phyloP scores from a whole-genome alignment of 2,329 filamentous ascomycete genomes.

The Pseudogymnoascus pannorum region DNA sequence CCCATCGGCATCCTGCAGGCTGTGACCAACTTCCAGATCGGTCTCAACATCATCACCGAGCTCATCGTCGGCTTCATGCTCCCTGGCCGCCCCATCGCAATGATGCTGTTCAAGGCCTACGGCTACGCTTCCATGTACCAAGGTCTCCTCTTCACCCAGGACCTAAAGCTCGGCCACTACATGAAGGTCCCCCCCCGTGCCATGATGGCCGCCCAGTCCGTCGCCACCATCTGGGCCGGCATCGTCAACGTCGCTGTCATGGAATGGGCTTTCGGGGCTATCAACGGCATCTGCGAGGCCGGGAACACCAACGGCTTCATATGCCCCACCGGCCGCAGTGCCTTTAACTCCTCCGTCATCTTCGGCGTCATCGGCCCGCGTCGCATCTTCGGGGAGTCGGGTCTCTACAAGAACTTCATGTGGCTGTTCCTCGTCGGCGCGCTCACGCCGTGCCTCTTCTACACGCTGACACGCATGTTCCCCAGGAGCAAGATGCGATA shows the following conservation, averaged over 20 bases:
- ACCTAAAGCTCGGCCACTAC: slow-evolving; percentile 57
- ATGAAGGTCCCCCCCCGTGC: slow-evolving; percentile 54
- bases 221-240: slow-evolving; percentile 42
- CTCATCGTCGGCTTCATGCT: slow-evolving; percentile 68
- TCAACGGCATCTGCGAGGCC: slow-evolving; percentile 36
- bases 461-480: slow-evolving; percentile 44
- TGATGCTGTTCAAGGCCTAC: slow-evolving; percentile 75
- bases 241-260: slow-evolving; percentile 43
- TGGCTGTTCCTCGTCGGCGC: slow-evolving; percentile 63
- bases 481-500: slow-evolving; percentile 56
- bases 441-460: slow-evolving; percentile 48
- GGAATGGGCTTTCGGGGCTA: slow-evolving; percentile 40
- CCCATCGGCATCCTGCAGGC: slow-evolving; percentile 65
- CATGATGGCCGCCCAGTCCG: slow-evolving; percentile 43
- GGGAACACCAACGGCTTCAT: slow-evolving; percentile 50
- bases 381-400: slow-evolving; percentile 55
- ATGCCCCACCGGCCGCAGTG: slow-evolving; percentile 56
- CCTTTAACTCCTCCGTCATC: slow-evolving; percentile 57
- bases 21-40: slow-evolving; percentile 56
- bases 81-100: slow-evolving; percentile 56
- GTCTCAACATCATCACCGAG: slow-evolving; percentile 64
- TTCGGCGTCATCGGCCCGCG: slow-evolving; percentile 60
- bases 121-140: slow-evolving; percentile 56
- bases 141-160: slow-evolving; percentile 16
- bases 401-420: slow-evolving; percentile 55